phyloP scores from a whole-genome alignment of 148 eudicot genomes.

The Spergularia marina region DNA sequence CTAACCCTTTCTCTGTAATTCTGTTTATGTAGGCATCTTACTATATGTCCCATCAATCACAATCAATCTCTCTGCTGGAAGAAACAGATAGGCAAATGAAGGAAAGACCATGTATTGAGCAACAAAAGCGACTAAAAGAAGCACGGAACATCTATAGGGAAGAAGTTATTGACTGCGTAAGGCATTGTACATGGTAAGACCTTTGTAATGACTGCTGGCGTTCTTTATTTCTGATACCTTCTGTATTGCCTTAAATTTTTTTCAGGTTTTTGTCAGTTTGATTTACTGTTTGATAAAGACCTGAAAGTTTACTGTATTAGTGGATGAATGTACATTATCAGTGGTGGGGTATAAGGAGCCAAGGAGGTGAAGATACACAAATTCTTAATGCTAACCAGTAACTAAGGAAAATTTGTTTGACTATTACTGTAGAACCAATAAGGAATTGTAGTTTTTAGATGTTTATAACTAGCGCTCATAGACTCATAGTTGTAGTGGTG shows the following conservation, averaged over 20 bases:
- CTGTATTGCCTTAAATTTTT: background rate
- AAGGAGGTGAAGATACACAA: background rate
- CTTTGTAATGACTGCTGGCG: background rate
- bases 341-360: background rate
- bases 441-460: too few species aligned
- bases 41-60: slow-evolving; percentile 84
- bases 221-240: background rate
- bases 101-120: slow-evolving; percentile 64
- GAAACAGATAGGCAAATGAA: slow-evolving; percentile 86
- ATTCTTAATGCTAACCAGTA: background rate
- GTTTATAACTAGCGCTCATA: background rate
- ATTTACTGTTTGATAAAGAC: background rate
- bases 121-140: slow-evolving; percentile 84
- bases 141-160: slow-evolving; percentile 77
- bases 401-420: background rate
- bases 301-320: background rate
- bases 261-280: background rate
- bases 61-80: slow-evolving; percentile 72
- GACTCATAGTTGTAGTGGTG: background rate
- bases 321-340: background rate
- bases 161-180: slow-evolving; percentile 80
- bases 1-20: background rate
- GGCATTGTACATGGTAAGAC: slow-evolving; percentile 81
- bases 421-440: too few species aligned
- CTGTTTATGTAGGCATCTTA: slow-evolving; percentile 67